phyloP scores from a whole-genome alignment of 345 rosid species.

The Reutealis trisperma region DNA sequence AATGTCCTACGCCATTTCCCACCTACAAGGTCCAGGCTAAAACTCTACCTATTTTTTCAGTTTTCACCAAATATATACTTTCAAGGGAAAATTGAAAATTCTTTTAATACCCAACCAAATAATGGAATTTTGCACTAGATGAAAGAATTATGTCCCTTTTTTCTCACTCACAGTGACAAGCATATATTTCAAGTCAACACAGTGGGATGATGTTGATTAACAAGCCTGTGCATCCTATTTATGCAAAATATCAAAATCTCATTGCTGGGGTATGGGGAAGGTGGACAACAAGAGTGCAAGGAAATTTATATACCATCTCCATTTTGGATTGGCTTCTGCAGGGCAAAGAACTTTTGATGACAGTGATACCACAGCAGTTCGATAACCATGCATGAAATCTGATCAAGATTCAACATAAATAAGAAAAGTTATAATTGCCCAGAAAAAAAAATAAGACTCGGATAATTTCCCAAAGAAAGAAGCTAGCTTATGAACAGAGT shows the following conservation, averaged over 20 bases:
- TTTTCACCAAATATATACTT: neutral
- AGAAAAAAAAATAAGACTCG: neutral
- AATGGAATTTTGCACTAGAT: neutral
- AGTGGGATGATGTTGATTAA: neutral
- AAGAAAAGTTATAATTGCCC: neutral
- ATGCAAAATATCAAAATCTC: slow-evolving; percentile 1
- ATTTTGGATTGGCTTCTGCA: slow-evolving; percentile 64
- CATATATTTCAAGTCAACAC: neutral
- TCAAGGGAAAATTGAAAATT: neutral
- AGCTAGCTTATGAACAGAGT: neutral
- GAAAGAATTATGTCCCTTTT: too few relatives aligned
- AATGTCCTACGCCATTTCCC: neutral
- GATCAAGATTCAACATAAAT: slow-evolving; percentile 29
- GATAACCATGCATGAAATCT: slow-evolving; percentile 19
- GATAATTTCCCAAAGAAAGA: neutral
- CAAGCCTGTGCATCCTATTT: neutral
- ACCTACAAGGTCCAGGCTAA: neutral
- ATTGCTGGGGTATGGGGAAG: too few relatives aligned
- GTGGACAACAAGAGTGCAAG: neutral
- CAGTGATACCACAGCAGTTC: slow-evolving; percentile 28
- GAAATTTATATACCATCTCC: slow-evolving; percentile 77
- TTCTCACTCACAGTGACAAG: too few relatives aligned
- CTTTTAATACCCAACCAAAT: too few relatives aligned
- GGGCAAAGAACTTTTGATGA: slow-evolving; percentile 58
- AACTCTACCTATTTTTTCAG: neutral